Percentiles rank a stretch among this genome's conserved stretches.
These are phyloP conservation scores for Tetrahymena thermophila DNA, from an alignment of 73 alveolate genomes.

Conservation along the genomic window DNA sequence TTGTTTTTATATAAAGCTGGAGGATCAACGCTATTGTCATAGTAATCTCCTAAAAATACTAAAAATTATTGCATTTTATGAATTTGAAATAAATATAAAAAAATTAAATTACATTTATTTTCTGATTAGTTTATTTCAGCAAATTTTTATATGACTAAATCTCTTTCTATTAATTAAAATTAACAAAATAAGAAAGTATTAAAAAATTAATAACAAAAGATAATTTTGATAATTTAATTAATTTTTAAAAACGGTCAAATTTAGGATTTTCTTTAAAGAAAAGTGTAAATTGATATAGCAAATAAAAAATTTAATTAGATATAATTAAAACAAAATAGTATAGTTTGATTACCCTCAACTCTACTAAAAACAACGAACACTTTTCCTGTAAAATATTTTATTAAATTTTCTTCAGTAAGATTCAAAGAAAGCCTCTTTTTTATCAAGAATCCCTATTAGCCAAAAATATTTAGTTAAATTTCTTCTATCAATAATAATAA, in stretches of 20 bases:
- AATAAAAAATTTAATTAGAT: no score
- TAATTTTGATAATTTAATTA: no score
- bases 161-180: neutral
- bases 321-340: neutral
- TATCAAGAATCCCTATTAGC: neutral
- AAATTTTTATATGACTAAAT: neutral
- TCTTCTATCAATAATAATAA: no score
- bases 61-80: neutral
- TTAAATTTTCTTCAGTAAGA: neutral
- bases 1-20: neutral
- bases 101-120: neutral
- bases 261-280: no score
- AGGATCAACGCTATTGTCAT: neutral
- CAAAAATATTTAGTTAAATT: neutral
- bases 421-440: neutral
- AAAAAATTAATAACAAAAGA: no score
- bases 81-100: no score
- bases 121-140: neutral
- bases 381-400: neutral
- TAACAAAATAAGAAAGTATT: no score
- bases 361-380: neutral
- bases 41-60: neutral
- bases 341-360: neutral
- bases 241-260: neutral
- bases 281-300: no score